Conservation (phyloP, 495 filamentous ascomycete genomes). For the Platismatia glauca region DNA sequence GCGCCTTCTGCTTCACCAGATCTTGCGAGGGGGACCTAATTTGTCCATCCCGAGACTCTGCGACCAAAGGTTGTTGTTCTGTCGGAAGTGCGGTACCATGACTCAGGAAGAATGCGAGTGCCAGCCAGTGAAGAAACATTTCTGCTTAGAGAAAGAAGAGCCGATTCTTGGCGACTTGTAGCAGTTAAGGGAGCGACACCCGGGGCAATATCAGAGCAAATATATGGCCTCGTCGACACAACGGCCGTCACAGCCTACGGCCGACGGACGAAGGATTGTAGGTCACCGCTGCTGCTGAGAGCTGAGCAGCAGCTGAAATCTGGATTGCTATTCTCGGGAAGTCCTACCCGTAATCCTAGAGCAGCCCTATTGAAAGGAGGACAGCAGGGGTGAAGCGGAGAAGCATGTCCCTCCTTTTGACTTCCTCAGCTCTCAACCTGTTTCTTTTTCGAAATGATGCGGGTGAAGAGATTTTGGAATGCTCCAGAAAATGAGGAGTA, state of each 20-base stretch:
- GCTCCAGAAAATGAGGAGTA: no score
- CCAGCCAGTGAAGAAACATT: slow-evolving; percentile 11
- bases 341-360: background rate
- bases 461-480: background rate
- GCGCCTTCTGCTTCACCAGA: slow-evolving; percentile 24
- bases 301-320: background rate
- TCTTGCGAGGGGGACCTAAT: background rate
- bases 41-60: background rate
- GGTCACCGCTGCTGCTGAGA: background rate
- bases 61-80: slow-evolving; percentile 11
- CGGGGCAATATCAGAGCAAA: background rate
- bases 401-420: no score
- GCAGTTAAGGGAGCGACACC: background rate
- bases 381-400: background rate
- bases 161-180: background rate
- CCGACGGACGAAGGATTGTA: background rate
- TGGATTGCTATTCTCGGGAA: background rate
- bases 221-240: background rate
- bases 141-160: slow-evolving; percentile 3
- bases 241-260: background rate
- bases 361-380: background rate
- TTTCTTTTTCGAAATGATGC: no score
- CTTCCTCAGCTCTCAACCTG: no score
- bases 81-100: slow-evolving; percentile 5
- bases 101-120: slow-evolving; percentile 2